A percentile compares a stretch with the other conserved stretches of the same genome.
phyloP scores from a whole-genome alignment of 2,329 filamentous ascomycete species.

The Teratosphaeriaceae sp. region DNA sequence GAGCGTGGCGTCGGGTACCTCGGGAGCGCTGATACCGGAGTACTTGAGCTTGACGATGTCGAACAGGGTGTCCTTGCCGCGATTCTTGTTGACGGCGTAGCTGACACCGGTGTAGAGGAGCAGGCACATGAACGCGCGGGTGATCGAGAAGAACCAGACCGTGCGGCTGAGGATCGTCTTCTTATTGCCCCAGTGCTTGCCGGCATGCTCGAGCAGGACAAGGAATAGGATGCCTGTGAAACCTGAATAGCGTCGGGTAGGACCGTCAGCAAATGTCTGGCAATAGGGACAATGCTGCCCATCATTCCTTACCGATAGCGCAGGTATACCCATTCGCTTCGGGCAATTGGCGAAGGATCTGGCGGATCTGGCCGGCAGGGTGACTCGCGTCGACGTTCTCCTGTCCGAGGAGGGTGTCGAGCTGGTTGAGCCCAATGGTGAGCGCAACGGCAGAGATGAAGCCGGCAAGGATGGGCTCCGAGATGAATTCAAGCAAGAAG shows the following conservation, averaged over 20 bases:
- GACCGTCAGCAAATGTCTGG: no score
- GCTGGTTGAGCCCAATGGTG: slow-evolving; percentile 46
- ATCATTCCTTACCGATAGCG: no score
- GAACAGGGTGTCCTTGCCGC: slow-evolving; percentile 43
- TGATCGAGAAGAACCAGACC: slow-evolving; percentile 54
- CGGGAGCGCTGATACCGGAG: slow-evolving; percentile 47
- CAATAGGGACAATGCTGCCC: no score
- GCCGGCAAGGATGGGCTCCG: slow-evolving; percentile 56
- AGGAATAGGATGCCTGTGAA: slow-evolving; percentile 53
- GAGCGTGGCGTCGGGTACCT: slow-evolving; percentile 41
- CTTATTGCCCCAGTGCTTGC: slow-evolving; percentile 53
- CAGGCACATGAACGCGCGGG: slow-evolving; percentile 54
- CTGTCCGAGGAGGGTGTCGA: slow-evolving; percentile 54
- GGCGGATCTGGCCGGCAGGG: slow-evolving; percentile 52
- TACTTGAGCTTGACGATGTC: slow-evolving; percentile 52
- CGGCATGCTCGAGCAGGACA: slow-evolving; percentile 50
- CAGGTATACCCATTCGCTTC: slow-evolving; percentile 53
- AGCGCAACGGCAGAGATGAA: slow-evolving; percentile 53
- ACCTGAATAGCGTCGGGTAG: no score
- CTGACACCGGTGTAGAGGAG: slow-evolving; percentile 58
- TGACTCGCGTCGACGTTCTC: slow-evolving; percentile 41
- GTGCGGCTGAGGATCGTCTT: slow-evolving; percentile 35
- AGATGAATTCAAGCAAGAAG: slow-evolving; percentile 61
- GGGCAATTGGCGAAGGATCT: slow-evolving; percentile 51
- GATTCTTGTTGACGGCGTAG: slow-evolving; percentile 54